Evolutionary conservation across 2,329 filamentous ascomycete genomes (phyloP).

Genomic region (Ilyonectria mors-panacis): DNA sequence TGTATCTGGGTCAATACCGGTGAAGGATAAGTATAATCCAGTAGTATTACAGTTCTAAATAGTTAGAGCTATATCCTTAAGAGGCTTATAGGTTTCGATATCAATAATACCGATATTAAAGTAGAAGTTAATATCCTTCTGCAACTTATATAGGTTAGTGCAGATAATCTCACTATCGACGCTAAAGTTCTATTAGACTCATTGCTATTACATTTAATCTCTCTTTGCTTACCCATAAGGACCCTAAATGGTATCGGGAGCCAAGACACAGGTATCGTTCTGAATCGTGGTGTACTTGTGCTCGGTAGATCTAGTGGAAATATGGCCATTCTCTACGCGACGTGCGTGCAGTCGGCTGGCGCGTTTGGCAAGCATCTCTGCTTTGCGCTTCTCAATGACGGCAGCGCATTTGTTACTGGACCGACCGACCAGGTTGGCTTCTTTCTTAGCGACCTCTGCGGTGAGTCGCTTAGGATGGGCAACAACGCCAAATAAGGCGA

Average conservation of each 20-base stretch:
- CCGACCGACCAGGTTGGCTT: slow-evolving; percentile 25
- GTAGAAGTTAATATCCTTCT: slow-evolving; percentile 31
- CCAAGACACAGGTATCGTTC: slow-evolving; percentile 28
- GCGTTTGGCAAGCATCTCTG: slow-evolving; percentile 25
- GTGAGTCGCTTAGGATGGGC: slow-evolving; percentile 23
- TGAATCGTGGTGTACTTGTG: slow-evolving; percentile 22
- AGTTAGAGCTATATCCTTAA: slow-evolving; percentile 17
- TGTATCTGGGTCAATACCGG: slow-evolving; percentile 26
- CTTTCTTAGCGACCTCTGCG: slow-evolving; percentile 17
- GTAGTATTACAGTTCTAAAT: slow-evolving; percentile 32
- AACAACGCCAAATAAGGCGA: slow-evolving; percentile 17
- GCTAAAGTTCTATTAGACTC: slow-evolving; percentile 2
- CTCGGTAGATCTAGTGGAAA: neutral
- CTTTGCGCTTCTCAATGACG: slow-evolving; percentile 32
- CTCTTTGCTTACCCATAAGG: slow-evolving; percentile 10
- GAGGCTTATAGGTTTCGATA: slow-evolving; percentile 27
- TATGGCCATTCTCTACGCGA: slow-evolving; percentile 14
- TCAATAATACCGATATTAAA: slow-evolving; percentile 28
- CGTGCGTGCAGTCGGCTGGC: slow-evolving; percentile 23
- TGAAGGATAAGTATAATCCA: slow-evolving; percentile 25
- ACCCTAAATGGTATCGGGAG: slow-evolving; percentile 26
- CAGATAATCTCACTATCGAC: slow-evolving; percentile 26
- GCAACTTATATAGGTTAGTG: slow-evolving; percentile 20
- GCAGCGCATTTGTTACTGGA: slow-evolving; percentile 30
- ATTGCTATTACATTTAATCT: no score